These are phyloP conservation scores for Kodamaea kakaduensis DNA, from an alignment of 805 yeast genomes.

Conservation along the genomic window DNA sequence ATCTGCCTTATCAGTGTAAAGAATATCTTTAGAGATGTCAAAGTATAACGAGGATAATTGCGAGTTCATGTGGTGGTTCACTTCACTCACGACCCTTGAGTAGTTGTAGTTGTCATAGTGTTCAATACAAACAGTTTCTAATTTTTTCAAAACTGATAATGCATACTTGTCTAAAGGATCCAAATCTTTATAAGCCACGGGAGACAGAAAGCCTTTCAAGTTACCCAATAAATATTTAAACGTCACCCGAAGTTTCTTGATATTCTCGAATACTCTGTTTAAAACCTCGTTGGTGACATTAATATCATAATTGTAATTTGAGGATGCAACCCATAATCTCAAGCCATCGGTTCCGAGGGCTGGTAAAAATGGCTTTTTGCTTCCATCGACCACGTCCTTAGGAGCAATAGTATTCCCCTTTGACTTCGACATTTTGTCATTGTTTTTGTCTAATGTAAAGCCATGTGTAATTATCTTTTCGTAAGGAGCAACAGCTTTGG, in stretches of 20 bases:
- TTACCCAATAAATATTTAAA: conserved; percentile 81
- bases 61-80: conserved; percentile 69
- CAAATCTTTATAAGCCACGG: conserved; percentile 36
- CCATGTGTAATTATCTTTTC: conserved; percentile 85
- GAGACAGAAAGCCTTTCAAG: conserved; percentile 40
- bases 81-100: conserved; percentile 60
- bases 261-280: conserved; percentile 70
- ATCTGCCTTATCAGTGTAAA: conserved; percentile 62
- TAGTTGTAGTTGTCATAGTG: conserved; percentile 60
- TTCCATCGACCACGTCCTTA: conserved; percentile 59
- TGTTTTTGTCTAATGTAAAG: conserved; percentile 80
- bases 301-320: conserved; percentile 82
- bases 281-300: conserved; percentile 68
- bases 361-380: conserved; percentile 42
- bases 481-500: conserved; percentile 53
- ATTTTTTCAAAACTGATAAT: conserved; percentile 47
- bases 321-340: conserved; percentile 84
- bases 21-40: conserved; percentile 77
- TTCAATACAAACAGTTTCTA: conserved; percentile 40
- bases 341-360: conserved; percentile 86
- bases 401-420: conserved; percentile 81
- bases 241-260: conserved; percentile 79
- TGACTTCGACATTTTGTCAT: conserved; percentile 91
- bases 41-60: conserved; percentile 81
- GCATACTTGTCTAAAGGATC: conserved; percentile 57